Conservation (phyloP, 1,139 yeast genomes). For the Debaryomyces coudertii region DNA sequence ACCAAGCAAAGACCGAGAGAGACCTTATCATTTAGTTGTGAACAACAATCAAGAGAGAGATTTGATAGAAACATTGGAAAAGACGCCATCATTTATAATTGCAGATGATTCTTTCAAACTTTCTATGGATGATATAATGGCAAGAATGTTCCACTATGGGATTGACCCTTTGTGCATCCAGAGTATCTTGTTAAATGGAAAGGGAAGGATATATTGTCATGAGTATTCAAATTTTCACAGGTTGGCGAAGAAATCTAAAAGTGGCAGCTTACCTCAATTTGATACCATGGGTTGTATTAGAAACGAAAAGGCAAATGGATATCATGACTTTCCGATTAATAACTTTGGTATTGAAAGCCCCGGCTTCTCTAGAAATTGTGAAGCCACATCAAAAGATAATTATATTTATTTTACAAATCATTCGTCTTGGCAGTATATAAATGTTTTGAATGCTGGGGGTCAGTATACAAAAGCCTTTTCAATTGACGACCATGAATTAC, state of each 20-base stretch:
- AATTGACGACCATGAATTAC: slow-evolving; percentile 37
- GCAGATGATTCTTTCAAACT: slow-evolving; percentile 32
- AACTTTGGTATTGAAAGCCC: slow-evolving; percentile 26
- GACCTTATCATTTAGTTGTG: slow-evolving; percentile 30
- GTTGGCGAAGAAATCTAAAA: not conserved
- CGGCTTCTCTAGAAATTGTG: slow-evolving; percentile 27
- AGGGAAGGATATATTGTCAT: slow-evolving; percentile 34
- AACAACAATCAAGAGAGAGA: slow-evolving; percentile 17
- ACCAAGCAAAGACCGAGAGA: slow-evolving; percentile 23
- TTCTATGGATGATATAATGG: slow-evolving; percentile 28
- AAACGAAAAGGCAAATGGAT: slow-evolving; percentile 22
- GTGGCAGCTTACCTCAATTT: slow-evolving; percentile 12
- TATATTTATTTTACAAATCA: slow-evolving; percentile 25
- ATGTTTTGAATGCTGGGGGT: slow-evolving; percentile 37
- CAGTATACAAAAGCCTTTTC: slow-evolving; percentile 36
- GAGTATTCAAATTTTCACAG: slow-evolving; percentile 16
- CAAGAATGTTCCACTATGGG: slow-evolving; percentile 31
- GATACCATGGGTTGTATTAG: slow-evolving; percentile 30
- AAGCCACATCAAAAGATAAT: slow-evolving; percentile 21
- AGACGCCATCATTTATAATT: slow-evolving; percentile 25
- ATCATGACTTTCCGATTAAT: slow-evolving; percentile 21
- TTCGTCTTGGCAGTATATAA: slow-evolving; percentile 28
- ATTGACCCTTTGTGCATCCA: slow-evolving; percentile 39
- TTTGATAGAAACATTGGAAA: slow-evolving; percentile 23
- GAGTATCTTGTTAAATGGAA: slow-evolving; percentile 36